These are phyloP conservation scores for Pachysandra terminalis DNA, from an alignment of 164 flowering plant species.

Conservation along the genomic window DNA sequence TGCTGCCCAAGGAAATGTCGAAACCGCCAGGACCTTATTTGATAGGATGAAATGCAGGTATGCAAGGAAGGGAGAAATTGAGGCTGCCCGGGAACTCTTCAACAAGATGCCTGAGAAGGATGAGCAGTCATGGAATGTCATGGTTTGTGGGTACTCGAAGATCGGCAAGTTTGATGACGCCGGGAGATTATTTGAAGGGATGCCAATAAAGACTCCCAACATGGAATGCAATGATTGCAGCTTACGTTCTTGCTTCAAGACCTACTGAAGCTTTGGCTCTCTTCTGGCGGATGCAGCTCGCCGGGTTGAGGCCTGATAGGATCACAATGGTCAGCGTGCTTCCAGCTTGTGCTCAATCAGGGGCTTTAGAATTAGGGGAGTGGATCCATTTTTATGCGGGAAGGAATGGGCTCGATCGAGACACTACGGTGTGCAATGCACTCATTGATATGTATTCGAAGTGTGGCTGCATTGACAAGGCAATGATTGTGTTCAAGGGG, in stretches of 20 bases:
- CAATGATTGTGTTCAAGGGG: slow-evolving; percentile 17
- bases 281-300: slow-evolving; percentile 22
- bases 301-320: slow-evolving; percentile 22
- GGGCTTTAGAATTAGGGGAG: slow-evolving; percentile 28
- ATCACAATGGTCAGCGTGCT: slow-evolving; percentile 21
- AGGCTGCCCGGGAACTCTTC: slow-evolving; percentile 16
- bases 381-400: slow-evolving; percentile 19
- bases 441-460: slow-evolving; percentile 27
- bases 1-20: slow-evolving; percentile 8
- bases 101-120: slow-evolving; percentile 28
- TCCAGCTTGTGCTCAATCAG: slow-evolving; percentile 24
- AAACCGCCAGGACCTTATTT: slow-evolving; percentile 17
- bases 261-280: slow-evolving; percentile 23
- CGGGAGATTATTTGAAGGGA: slow-evolving; percentile 14
- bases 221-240: slow-evolving; percentile 31
- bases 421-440: slow-evolving; percentile 22
- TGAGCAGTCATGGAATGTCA: slow-evolving; percentile 31
- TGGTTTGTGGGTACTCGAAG: slow-evolving; percentile 28
- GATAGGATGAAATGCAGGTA: slow-evolving; percentile 21
- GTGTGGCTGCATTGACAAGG: slow-evolving; percentile 27
- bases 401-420: slow-evolving; percentile 14
- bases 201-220: slow-evolving; percentile 24
- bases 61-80: slow-evolving; percentile 13
- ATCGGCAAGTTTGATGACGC: slow-evolving; percentile 21
- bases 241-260: slow-evolving; percentile 17